phyloP scores from a whole-genome alignment of 2,329 filamentous ascomycete species.

The Microsporum canis region DNA sequence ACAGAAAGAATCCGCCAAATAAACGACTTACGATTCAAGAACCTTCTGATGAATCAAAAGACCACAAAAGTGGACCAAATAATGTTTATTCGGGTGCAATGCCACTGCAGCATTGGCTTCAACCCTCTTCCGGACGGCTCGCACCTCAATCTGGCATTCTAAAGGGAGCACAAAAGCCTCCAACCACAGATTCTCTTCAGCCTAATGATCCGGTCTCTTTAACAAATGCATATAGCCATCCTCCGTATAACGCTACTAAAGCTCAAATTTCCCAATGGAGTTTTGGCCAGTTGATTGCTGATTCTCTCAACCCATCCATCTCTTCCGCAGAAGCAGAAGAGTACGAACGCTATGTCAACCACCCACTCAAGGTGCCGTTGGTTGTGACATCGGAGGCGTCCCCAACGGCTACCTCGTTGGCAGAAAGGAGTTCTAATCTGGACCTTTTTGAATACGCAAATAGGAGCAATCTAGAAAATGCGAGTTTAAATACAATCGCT shows the following conservation, averaged over 20 bases:
- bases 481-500: constrained; percentile 29
- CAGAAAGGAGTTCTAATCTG: constrained; percentile 33
- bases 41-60: constrained; percentile 39
- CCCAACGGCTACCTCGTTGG: constrained; percentile 25
- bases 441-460: constrained; percentile 76
- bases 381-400: constrained; percentile 36
- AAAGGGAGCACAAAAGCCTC: constrained; percentile 17
- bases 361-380: constrained; percentile 79
- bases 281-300: constrained; percentile 62
- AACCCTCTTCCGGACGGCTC: constrained; percentile 19
- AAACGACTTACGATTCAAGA: constrained; percentile 63
- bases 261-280: constrained; percentile 64
- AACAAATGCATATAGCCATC: neutral
- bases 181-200: neutral
- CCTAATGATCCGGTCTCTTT: neutral
- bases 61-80: constrained; percentile 23
- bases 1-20: constrained; percentile 44
- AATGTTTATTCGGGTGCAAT: constrained; percentile 15
- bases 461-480: constrained; percentile 53
- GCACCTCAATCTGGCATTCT: constrained; percentile 23
- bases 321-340: constrained; percentile 66
- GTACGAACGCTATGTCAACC: constrained; percentile 77
- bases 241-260: constrained; percentile 49
- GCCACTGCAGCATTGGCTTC: constrained; percentile 18
- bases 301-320: constrained; percentile 77